A percentile compares a stretch with the other conserved stretches of the same genome.
Conservation (phyloP, 1,284 basidiomycete species). For the Meira nashicola region DNA sequence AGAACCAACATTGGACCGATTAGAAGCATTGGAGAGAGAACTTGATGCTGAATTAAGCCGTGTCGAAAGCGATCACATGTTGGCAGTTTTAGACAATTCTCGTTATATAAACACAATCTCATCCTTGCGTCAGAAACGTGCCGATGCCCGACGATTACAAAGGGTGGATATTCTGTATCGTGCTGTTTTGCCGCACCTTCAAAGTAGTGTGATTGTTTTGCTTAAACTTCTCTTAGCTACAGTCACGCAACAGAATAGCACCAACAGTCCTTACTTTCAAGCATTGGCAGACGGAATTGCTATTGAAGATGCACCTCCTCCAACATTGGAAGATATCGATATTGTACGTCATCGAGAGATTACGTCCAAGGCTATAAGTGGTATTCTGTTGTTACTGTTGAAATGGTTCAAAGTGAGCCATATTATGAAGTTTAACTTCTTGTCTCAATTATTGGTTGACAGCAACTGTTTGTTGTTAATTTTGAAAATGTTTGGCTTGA, state of each 20-base stretch:
- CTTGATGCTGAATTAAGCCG: conserved; percentile 31
- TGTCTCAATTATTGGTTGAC: conserved; percentile 88
- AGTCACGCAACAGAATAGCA: conserved; percentile 42
- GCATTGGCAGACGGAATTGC: conserved; percentile 43
- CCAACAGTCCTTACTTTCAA: conserved; percentile 43
- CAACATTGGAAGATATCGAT: conserved; percentile 88
- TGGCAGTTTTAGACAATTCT: conserved; percentile 42
- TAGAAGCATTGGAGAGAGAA: conserved; percentile 38
- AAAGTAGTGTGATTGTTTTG: conserved; percentile 49
- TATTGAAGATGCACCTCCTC: conserved; percentile 60
- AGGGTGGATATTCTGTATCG: conserved; percentile 46
- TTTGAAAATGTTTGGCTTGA: conserved; percentile 94
- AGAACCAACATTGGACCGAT: conserved; percentile 39
- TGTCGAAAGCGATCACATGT: conserved; percentile 37
- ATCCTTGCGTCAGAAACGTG: conserved; percentile 34
- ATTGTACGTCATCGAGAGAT: conserved; percentile 94
- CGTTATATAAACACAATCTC: conserved; percentile 25
- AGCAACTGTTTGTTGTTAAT: conserved; percentile 91
- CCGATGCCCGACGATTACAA: conserved; percentile 40
- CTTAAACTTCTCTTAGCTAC: conserved; percentile 50
- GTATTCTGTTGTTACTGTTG: conserved; percentile 79
- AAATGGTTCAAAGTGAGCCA: conserved; percentile 95
- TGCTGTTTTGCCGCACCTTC: conserved; percentile 39
- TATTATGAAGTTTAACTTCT: conserved; percentile 96
- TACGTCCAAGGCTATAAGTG: conserved; percentile 92